phyloP scores from a whole-genome alignment of 2,329 filamentous ascomycete species.

The Drechslera avenae region DNA sequence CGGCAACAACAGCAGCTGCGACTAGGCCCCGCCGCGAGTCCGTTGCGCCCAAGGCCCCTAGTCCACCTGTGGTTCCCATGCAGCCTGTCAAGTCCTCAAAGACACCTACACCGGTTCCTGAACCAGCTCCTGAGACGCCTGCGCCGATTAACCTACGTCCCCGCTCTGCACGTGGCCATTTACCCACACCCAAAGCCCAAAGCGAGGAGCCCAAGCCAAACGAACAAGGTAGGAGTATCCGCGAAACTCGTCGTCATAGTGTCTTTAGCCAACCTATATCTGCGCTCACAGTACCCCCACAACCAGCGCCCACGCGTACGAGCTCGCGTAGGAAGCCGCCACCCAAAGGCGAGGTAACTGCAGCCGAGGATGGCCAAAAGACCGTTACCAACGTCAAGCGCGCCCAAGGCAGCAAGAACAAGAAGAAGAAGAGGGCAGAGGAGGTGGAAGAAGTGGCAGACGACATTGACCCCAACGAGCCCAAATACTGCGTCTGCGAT shows the following conservation, averaged over 20 bases:
- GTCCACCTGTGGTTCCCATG: constrained; percentile 24
- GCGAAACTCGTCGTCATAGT: constrained; percentile 53
- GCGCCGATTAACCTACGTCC: constrained; percentile 30
- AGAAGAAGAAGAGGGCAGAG: constrained; percentile 56
- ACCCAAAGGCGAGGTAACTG: constrained; percentile 72
- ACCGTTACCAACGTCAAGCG: constrained; percentile 74
- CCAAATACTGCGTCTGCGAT: constrained; percentile 77
- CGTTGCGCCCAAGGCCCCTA: constrained; percentile 33
- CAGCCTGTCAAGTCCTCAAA: constrained; percentile 27
- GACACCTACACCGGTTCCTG: constrained; percentile 23
- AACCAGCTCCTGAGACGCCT: constrained; percentile 18
- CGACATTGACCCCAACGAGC: constrained; percentile 74
- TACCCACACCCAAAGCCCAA: constrained; percentile 52
- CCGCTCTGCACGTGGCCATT: constrained; percentile 48
- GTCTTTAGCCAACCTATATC: constrained; percentile 51
- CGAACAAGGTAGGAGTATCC: constrained; percentile 42
- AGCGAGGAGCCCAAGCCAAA: constrained; percentile 54
- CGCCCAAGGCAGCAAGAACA: constrained; percentile 53
- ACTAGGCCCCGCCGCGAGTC: constrained; percentile 44
- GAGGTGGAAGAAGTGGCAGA: constrained; percentile 35
- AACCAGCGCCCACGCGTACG: constrained; percentile 45
- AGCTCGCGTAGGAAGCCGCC: constrained; percentile 68
- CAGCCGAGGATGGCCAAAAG: constrained; percentile 63
- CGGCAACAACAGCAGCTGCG: constrained; percentile 38
- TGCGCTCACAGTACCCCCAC: constrained; percentile 7